Conservation (phyloP, 2,329 filamentous ascomycete species). For the Nemania serpens region DNA sequence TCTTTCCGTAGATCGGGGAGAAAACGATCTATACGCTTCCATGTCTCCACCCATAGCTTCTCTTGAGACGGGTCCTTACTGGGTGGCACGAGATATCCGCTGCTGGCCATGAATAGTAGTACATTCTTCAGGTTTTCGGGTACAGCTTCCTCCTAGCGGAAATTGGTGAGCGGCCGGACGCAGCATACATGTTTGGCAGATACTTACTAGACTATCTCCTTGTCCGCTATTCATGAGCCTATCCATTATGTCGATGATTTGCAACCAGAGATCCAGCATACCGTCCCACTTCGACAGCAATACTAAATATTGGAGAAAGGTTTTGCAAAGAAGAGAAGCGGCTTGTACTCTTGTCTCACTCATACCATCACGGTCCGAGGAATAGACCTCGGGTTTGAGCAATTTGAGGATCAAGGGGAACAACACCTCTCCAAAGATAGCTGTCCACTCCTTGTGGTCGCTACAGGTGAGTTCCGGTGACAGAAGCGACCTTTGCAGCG, state of each 20-base stretch:
- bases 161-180: constrained; percentile 17
- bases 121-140: constrained; percentile 97
- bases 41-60: constrained; percentile 65
- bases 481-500: constrained; percentile 82
- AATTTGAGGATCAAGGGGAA: constrained; percentile 88
- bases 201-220: constrained; percentile 80
- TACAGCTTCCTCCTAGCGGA: constrained; percentile 82
- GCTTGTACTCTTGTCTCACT: constrained; percentile 91
- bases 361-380: constrained; percentile 90
- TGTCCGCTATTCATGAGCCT: constrained; percentile 95
- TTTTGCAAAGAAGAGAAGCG: constrained; percentile 89
- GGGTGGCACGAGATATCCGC: constrained; percentile 79
- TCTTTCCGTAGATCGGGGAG: constrained; percentile 64
- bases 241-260: constrained; percentile 93
- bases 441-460: constrained; percentile 89
- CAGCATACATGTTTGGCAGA: neutral
- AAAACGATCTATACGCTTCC: constrained; percentile 69
- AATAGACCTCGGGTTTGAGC: constrained; percentile 92
- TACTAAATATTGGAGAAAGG: constrained; percentile 92
- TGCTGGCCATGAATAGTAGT: constrained; percentile 90
- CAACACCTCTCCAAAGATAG: constrained; percentile 90
- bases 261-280: constrained; percentile 89
- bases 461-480: constrained; percentile 82
- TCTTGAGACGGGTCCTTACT: constrained; percentile 58
- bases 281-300: constrained; percentile 83